phyloP scores from a whole-genome alignment of 1,284 basidiomycete genomes.

The Ceratobasidium sp. region DNA sequence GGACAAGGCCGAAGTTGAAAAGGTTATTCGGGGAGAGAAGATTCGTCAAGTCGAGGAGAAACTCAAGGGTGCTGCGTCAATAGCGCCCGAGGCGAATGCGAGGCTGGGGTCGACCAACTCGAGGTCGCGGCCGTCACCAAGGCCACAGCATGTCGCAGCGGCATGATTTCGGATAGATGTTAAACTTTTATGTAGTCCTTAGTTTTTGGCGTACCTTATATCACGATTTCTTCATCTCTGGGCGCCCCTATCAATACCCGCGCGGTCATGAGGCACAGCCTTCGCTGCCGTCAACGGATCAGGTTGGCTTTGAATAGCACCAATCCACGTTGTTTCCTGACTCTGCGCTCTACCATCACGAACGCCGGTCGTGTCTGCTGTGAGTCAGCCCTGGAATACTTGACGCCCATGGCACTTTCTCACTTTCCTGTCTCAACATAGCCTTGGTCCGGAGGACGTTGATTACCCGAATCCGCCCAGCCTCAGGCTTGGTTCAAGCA shows the following conservation, averaged over 20 bases:
- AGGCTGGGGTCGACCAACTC: background rate
- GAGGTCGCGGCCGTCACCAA: background rate
- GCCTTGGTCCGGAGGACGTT: slow-evolving; percentile 3
- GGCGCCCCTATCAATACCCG: slow-evolving; percentile 1
- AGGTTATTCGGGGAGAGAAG: slow-evolving; percentile 83
- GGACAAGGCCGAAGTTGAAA: slow-evolving; percentile 75
- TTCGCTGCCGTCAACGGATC: background rate
- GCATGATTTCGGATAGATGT: slow-evolving; percentile 12
- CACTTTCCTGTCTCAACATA: background rate
- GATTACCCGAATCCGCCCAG: slow-evolving; percentile 25
- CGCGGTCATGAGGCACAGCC: background rate
- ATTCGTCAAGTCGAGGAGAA: slow-evolving; percentile 61
- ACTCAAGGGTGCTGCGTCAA: slow-evolving; percentile 9
- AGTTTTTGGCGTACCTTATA: slow-evolving; percentile 6
- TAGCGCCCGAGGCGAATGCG: slow-evolving; percentile 6
- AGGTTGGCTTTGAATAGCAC: background rate
- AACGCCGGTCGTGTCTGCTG: background rate
- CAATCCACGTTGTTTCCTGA: background rate
- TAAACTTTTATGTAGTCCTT: background rate
- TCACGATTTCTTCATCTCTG: background rate
- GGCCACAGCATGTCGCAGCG: slow-evolving; percentile 18
- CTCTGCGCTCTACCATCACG: slow-evolving; percentile 9
- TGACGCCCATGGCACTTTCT: background rate
- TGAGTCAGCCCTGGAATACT: background rate
- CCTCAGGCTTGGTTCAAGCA: slow-evolving; percentile 13